phyloP scores from a whole-genome alignment of 2,329 filamentous ascomycete species.

The Paraconiothyrium brasiliense region DNA sequence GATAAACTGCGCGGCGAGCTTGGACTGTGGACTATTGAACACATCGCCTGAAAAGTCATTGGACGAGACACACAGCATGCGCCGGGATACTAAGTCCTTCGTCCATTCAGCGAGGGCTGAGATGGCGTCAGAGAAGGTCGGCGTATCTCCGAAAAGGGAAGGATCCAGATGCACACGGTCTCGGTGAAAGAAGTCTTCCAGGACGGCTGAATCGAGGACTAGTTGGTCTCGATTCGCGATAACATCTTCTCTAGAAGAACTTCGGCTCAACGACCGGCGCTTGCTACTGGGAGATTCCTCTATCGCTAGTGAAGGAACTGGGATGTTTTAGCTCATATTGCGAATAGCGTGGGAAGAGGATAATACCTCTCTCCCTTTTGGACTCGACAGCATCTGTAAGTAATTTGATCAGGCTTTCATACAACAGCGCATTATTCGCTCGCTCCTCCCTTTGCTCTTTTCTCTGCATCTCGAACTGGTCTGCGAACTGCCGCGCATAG shows the following conservation, averaged over 20 bases:
- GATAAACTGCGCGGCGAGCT: slow-evolving; percentile 18
- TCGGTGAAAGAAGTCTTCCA: slow-evolving; percentile 20
- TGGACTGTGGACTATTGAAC: slow-evolving; percentile 10
- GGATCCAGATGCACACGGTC: slow-evolving; percentile 15
- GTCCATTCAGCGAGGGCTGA: slow-evolving; percentile 15
- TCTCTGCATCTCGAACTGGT: slow-evolving; percentile 5
- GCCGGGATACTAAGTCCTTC: background rate
- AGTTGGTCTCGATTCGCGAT: slow-evolving; percentile 9
- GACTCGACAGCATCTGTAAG: slow-evolving; percentile 10
- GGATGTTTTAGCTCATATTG: background rate
- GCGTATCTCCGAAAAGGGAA: background rate
- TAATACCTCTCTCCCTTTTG: background rate
- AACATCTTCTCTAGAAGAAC: background rate
- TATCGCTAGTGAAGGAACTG: background rate
- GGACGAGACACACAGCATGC: slow-evolving; percentile 12
- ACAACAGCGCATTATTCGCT: background rate
- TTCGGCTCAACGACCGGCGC: background rate
- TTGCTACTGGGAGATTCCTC: background rate
- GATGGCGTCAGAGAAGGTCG: slow-evolving; percentile 4
- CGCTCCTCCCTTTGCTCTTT: slow-evolving; percentile 5
- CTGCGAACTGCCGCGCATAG: background rate
- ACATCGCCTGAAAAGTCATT: slow-evolving; percentile 12
- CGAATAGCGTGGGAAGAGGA: background rate
- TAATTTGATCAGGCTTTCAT: slow-evolving; percentile 1
- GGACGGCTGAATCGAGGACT: slow-evolving; percentile 11